These are phyloP conservation scores for Platismatia glauca DNA, from an alignment of 495 filamentous ascomycete genomes.

Conservation along the genomic window DNA sequence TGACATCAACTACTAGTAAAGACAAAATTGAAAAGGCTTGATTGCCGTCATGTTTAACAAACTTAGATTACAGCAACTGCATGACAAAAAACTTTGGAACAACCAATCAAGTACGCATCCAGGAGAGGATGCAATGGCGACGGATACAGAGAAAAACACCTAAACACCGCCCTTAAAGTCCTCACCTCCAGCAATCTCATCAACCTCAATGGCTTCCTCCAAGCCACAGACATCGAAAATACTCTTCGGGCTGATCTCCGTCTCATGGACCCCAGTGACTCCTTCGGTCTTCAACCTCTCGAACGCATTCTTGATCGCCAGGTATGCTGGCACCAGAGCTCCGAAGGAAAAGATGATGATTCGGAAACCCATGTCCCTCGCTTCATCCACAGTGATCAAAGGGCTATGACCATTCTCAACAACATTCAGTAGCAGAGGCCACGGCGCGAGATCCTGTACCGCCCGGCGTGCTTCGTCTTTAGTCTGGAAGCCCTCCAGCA, in stretches of 20 bases:
- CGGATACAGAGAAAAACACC: no score
- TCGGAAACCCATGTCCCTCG: constrained; percentile 51
- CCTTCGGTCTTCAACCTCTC: constrained; percentile 42
- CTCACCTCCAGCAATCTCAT: constrained; percentile 46
- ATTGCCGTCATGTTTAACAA: no score
- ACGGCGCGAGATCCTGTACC: constrained; percentile 45
- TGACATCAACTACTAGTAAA: no score
- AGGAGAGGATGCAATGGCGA: no score
- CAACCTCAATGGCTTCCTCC: constrained; percentile 47
- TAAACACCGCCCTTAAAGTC: constrained; percentile 37
- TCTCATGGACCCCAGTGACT: constrained; percentile 36
- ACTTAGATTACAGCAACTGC: no score
- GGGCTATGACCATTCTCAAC: constrained; percentile 55
- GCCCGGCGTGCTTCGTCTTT: constrained; percentile 45
- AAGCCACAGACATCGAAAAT: constrained; percentile 53
- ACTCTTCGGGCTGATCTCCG: constrained; percentile 38
- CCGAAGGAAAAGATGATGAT: constrained; percentile 56
- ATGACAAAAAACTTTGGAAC: no score
- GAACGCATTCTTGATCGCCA: constrained; percentile 40
- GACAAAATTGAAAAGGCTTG: no score
- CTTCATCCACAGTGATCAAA: constrained; percentile 46
- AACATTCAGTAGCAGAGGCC: constrained; percentile 55
- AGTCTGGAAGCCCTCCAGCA: constrained; percentile 55
- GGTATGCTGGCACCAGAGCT: constrained; percentile 42
- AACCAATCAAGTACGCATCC: no score